These are phyloP conservation scores for Cucurbita moschata DNA, from an alignment of 306 rosid genomes.

Conservation along the genomic window DNA sequence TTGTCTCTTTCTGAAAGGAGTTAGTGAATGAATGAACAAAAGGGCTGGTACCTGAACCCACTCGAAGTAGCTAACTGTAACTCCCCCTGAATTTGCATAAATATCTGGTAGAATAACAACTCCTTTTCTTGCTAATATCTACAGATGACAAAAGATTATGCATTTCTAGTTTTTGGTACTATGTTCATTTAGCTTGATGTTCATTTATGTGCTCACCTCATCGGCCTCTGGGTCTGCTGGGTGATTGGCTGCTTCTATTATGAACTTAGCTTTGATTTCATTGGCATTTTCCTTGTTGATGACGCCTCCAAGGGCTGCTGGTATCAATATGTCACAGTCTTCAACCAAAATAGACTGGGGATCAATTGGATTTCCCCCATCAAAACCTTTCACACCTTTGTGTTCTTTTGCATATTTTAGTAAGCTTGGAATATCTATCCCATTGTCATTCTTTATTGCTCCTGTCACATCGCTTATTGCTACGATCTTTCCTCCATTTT, in stretches of 20 bases:
- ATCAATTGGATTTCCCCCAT: constrained; percentile 52
- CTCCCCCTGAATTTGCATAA: constrained; percentile 97
- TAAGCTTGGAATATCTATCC: constrained; percentile 62
- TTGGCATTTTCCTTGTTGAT: constrained; percentile 87
- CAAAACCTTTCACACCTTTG: constrained; percentile 55
- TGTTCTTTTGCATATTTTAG: constrained; percentile 41
- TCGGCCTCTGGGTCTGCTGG: constrained; percentile 98
- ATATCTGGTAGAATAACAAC: constrained; percentile 84
- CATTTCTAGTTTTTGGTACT: neutral
- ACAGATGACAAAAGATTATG: constrained; percentile 6
- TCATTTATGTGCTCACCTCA: constrained; percentile 32
- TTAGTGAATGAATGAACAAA: neutral
- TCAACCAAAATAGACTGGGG: constrained; percentile 49
- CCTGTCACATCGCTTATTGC: constrained; percentile 85
- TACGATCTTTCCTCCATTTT: constrained; percentile 74
- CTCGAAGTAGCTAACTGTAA: constrained; percentile 86
- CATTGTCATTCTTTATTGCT: constrained; percentile 58
- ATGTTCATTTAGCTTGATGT: neutral
- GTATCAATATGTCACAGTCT: constrained; percentile 73
- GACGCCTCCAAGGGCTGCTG: constrained; percentile 98
- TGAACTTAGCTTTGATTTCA: constrained; percentile 67
- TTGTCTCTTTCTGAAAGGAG: neutral
- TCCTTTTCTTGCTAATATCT: constrained; percentile 72
- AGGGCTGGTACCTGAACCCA: constrained; percentile 73
- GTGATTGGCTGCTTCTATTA: constrained; percentile 88